Evolutionary conservation across 2,329 filamentous ascomycete genomes (phyloP).

Genomic region (Clonostachys byssicola): DNA sequence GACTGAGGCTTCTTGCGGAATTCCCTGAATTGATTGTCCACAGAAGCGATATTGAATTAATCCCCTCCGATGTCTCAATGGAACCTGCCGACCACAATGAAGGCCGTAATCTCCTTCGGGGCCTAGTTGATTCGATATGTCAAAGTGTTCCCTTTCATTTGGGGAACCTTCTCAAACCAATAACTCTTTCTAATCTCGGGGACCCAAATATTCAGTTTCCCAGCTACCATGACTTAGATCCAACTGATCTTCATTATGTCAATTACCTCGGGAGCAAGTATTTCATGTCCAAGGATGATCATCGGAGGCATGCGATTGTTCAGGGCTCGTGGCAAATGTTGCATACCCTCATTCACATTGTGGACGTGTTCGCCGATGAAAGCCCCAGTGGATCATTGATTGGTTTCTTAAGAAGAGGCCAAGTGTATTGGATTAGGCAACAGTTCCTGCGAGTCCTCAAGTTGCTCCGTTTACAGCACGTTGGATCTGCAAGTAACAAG

Average conservation of each 20-base stretch:
- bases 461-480: no score
- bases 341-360: constrained; percentile 6
- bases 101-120: not conserved
- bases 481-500: no score
- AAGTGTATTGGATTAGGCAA: constrained; percentile 3
- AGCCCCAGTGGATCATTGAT: not conserved
- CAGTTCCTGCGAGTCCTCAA: constrained; percentile 4
- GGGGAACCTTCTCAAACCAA: constrained; percentile 7
- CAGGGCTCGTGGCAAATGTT: constrained; percentile 10
- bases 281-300: constrained; percentile 1
- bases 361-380: constrained; percentile 4
- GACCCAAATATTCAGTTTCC: constrained; percentile 5
- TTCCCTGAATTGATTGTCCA: constrained; percentile 1
- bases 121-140: constrained; percentile 8
- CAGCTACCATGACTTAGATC: constrained; percentile 7
- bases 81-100: constrained; percentile 4
- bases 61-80: not conserved
- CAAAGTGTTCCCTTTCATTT: constrained; percentile 8
- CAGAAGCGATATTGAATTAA: not conserved
- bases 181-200: constrained; percentile 6
- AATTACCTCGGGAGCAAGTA: constrained; percentile 4
- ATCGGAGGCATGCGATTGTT: constrained; percentile 8
- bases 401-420: constrained; percentile 2
- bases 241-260: not conserved
- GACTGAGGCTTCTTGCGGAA: constrained; percentile 4